Base-by-base conservation (phyloP, 768 basidiomycete species). In the Guyanaporus albipodus region DNA sequence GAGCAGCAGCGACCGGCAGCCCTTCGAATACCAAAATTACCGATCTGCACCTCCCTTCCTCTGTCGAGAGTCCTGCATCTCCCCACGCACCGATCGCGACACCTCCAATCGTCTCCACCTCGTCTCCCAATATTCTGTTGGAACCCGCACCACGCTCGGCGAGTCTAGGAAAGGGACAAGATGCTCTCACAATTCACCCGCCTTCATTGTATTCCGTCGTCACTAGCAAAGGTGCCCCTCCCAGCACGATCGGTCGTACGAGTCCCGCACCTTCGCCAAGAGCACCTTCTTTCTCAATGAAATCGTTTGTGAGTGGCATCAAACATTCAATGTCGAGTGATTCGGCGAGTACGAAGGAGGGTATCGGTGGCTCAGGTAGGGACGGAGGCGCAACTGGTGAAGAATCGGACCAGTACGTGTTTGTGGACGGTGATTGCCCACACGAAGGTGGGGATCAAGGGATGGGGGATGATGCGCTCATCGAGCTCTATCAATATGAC, bases 91-190 rank as follows among this genome's bases (percentile, higher is more conserved):
- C 19, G 2, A 19, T 7, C 6, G 10, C 27, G 2, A 18, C 38
- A 3, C 34, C 32, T 24, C 19, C 47, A 9, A 37, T 34, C 21
- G 10, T 34, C 62, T 47, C 75, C 65, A 15, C 45, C 17, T 26
- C 49, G 43, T 64, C 47, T 35, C 38, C 56, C 41, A 57, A 43
- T 17, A 18, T 46, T 2, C 23, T 64, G 6, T 31, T 58, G 10
- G 43, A 55, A 14, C 63, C 63, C 15, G 36, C 19, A 5, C 65
- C 65, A 7, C 60, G 63, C 11, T 58, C 60, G 11, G 52, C 62
- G 6, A 64, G 59, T 38, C 12, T 64, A 14, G 43, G 46, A 38
- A 44, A 24, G 15, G 43, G 48, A 1, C 48, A 34, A 22, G 46
- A 50, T 8, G 14, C 17, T 2, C 47, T 58, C 35, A 28, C 38